A percentile compares a stretch with the other conserved stretches of the same genome.
Evolutionary conservation across 768 basidiomycete genomes (phyloP).

Genomic region (Lactarius psammicola): DNA sequence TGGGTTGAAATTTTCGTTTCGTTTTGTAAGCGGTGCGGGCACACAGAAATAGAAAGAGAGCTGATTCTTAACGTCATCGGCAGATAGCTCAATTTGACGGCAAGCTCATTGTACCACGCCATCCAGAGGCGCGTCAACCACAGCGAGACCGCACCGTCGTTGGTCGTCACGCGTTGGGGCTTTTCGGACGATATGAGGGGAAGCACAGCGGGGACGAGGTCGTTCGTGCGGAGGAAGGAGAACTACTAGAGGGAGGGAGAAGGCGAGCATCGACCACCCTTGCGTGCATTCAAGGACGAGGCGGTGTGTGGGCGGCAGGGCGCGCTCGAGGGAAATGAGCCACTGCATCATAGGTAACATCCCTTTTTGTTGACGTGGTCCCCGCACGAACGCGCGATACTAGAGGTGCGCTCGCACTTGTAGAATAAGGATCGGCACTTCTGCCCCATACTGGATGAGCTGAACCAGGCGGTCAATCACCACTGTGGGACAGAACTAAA

Average conservation of each 20-base stretch:
- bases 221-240: constrained; percentile 60
- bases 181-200: constrained; percentile 41
- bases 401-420: constrained; percentile 67
- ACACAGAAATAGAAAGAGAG: neutral
- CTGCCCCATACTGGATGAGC: constrained; percentile 73
- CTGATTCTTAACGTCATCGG: constrained; percentile 84
- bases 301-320: constrained; percentile 63
- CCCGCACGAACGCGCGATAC: constrained; percentile 57
- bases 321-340: constrained; percentile 74
- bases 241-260: constrained; percentile 80
- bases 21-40: neutral
- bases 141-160: constrained; percentile 49
- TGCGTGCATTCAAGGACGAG: constrained; percentile 78
- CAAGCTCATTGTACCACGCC: constrained; percentile 63
- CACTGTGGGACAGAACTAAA: neutral
- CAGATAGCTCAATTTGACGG: constrained; percentile 73
- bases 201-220: constrained; percentile 57
- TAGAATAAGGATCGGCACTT: constrained; percentile 65
- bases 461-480: constrained; percentile 33
- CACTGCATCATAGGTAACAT: constrained; percentile 78
- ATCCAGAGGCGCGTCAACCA: constrained; percentile 87
- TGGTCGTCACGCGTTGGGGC: constrained; percentile 39
- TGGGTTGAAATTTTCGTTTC: neutral
- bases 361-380: constrained; percentile 48
- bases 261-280: constrained; percentile 73